Percentiles rank a stretch among this genome's conserved stretches.
These are phyloP conservation scores for Starmerella vitae DNA, from an alignment of 805 yeast species.

Conservation along the genomic window DNA sequence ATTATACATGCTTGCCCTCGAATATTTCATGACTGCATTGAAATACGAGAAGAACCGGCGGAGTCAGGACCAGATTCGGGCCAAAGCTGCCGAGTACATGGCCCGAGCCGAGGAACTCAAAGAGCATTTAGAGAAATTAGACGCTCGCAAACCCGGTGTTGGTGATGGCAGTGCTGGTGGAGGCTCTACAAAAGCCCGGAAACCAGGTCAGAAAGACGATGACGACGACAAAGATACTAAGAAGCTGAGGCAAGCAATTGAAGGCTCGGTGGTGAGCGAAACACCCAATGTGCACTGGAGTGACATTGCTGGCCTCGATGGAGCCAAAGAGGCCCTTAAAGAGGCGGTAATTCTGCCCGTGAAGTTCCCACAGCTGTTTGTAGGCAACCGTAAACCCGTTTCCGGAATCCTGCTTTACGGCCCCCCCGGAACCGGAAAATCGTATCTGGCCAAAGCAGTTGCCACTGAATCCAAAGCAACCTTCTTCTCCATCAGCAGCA, in stretches of 20 bases:
- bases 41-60: constrained; percentile 87
- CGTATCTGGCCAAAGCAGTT: constrained; percentile 92
- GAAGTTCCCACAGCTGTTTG: constrained; percentile 86
- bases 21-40: constrained; percentile 87
- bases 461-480: constrained; percentile 98
- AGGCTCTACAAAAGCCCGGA: constrained; percentile 39
- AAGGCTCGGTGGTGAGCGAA: constrained; percentile 83
- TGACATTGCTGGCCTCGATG: constrained; percentile 90
- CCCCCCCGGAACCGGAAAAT: constrained; percentile 97
- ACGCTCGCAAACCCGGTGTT: constrained; percentile 26
- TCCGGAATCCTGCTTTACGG: constrained; percentile 80
- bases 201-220: constrained; percentile 34
- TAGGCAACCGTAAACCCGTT: constrained; percentile 87
- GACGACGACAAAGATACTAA: constrained; percentile 73
- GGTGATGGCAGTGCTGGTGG: constrained; percentile 35
- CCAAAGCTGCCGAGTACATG: constrained; percentile 81
- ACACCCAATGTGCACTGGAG: constrained; percentile 89
- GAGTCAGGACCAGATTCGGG: constrained; percentile 75
- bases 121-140: constrained; percentile 61
- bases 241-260: constrained; percentile 76
- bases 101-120: constrained; percentile 89
- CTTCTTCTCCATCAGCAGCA: constrained; percentile 88
- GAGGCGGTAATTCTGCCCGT: constrained; percentile 97
- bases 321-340: constrained; percentile 89
- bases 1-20: constrained; percentile 81